Conservation (phyloP, 176 grass and related monocot genomes). For the Avena insularis region DNA sequence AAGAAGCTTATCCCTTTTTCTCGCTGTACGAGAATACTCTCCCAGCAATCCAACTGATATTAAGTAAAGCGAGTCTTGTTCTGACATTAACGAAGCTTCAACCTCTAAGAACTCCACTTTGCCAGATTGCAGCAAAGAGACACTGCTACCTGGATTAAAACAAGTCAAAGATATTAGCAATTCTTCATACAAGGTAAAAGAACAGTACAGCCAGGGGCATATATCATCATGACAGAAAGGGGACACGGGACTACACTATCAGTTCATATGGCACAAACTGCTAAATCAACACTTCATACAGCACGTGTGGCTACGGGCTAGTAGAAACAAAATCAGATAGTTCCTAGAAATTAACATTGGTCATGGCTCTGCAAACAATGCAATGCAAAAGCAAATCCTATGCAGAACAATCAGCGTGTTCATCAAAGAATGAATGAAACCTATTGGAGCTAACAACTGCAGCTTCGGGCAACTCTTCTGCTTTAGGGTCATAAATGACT, state of each 20-base stretch:
- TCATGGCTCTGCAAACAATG: neutral
- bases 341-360: neutral
- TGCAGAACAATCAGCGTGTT: neutral
- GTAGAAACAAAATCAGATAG: neutral
- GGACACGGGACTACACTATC: neutral
- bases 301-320: neutral
- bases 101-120: slow-evolving; percentile 54
- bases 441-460: neutral
- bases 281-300: neutral
- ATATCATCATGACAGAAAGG: neutral
- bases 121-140: slow-evolving; percentile 35
- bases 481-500: neutral
- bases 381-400: neutral
- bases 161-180: neutral
- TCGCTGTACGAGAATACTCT: slow-evolving; percentile 56
- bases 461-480: neutral
- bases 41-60: slow-evolving; percentile 59
- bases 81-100: slow-evolving; percentile 71
- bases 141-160: slow-evolving; percentile 41
- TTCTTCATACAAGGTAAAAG: neutral
- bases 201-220: too few relatives aligned
- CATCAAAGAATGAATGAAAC: neutral
- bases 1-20: slow-evolving; percentile 51
- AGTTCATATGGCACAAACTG: neutral
- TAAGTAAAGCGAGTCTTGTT: slow-evolving; percentile 55